phyloP scores from a whole-genome alignment of 208 protist genomes.

The Borovskyia barvae region DNA sequence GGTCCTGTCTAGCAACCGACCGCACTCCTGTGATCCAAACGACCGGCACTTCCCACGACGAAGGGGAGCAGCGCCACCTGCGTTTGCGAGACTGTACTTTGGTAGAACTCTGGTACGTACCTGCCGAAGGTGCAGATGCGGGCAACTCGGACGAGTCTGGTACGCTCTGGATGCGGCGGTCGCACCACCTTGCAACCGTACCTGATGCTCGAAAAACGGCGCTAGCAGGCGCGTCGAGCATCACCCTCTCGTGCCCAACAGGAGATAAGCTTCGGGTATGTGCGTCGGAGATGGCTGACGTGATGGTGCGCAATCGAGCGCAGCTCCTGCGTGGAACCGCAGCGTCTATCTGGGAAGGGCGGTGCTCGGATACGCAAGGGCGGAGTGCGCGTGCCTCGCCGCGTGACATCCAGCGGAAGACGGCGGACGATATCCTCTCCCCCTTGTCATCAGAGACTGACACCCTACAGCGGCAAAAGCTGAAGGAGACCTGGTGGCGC shows the following conservation, averaged over 20 bases:
- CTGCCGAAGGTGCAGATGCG: background rate
- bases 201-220: too few relatives aligned
- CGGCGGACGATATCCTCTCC: too few relatives aligned
- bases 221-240: background rate
- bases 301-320: slow-evolving; percentile 19
- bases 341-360: slow-evolving; percentile 2
- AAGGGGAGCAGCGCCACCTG: too few relatives aligned
- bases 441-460: too few relatives aligned
- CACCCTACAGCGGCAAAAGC: background rate
- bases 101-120: slow-evolving; percentile 3
- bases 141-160: background rate
- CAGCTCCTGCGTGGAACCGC: slow-evolving; percentile 24
- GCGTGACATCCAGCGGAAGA: too few relatives aligned
- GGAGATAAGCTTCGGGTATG: slow-evolving; percentile 7
- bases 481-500: slow-evolving; percentile 32
- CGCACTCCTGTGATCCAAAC: too few relatives aligned
- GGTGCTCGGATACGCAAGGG: background rate
- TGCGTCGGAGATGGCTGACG: slow-evolving; percentile 9
- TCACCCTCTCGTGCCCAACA: background rate
- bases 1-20: background rate
- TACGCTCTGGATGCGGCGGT: slow-evolving; percentile 8
- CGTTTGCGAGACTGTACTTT: too few relatives aligned
- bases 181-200: too few relatives aligned
- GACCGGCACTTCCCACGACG: background rate
- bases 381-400: background rate